These are phyloP conservation scores for Aspergillus fijiensis DNA, from an alignment of 2,329 filamentous ascomycete species.

Conservation along the genomic window DNA sequence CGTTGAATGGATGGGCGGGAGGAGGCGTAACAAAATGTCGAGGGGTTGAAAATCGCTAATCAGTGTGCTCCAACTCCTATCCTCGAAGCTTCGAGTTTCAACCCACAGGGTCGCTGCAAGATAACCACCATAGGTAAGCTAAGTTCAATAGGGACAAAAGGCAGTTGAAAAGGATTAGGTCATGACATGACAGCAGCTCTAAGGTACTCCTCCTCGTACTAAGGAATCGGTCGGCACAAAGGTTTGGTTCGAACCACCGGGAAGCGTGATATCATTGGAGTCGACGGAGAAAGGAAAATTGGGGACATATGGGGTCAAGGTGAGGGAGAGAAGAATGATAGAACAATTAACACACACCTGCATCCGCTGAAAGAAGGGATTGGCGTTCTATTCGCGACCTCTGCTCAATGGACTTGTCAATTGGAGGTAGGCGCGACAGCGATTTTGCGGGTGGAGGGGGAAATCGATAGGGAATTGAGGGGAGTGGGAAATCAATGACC, in stretches of 20 bases:
- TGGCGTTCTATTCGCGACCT: not conserved
- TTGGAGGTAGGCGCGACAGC: conserved; percentile 6
- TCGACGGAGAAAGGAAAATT: conserved; percentile 5
- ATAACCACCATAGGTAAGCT: conserved; percentile 14
- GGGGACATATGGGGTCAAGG: conserved; percentile 2
- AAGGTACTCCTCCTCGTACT: not conserved
- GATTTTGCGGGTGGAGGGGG: conserved; percentile 20
- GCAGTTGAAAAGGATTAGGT: not conserved
- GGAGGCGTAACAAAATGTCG: conserved; percentile 21
- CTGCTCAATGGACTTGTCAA: not conserved
- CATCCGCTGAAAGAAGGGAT: conserved; percentile 22
- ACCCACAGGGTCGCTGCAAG: conserved; percentile 21
- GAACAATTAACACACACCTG: conserved; percentile 23
- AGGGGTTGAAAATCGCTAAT: conserved; percentile 15
- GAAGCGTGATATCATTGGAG: conserved; percentile 31
- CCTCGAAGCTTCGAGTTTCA: conserved; percentile 19
- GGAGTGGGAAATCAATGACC: conserved; percentile 7
- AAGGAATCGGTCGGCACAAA: conserved; percentile 11
- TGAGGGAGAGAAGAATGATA: not conserved
- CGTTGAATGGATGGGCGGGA: conserved; percentile 2
- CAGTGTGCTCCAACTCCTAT: conserved; percentile 19
- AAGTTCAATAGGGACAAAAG: conserved; percentile 15
- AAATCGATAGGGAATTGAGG: conserved; percentile 7
- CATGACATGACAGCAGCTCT: not conserved
- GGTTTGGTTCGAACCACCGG: conserved; percentile 18